Evolutionary conservation across 2,329 filamentous ascomycete species (phyloP).

Genomic region (Penicillium sp.): DNA sequence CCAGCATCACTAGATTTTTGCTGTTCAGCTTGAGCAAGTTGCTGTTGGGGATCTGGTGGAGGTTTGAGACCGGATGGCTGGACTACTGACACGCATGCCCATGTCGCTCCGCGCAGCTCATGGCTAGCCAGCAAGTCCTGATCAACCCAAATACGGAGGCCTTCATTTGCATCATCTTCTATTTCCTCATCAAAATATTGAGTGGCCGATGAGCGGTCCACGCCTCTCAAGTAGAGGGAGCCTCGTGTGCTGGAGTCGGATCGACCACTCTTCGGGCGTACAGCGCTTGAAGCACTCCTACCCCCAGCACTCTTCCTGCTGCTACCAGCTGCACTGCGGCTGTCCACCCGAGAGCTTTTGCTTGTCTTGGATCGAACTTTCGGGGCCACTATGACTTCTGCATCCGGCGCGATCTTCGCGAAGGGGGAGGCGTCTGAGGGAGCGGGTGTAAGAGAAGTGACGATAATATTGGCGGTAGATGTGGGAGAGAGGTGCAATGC

Average conservation of each 20-base stretch:
- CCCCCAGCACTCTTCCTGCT: constrained; percentile 70
- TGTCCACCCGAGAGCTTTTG: constrained; percentile 65
- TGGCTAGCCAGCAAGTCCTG: constrained; percentile 69
- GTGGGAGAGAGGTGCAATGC: constrained; percentile 93
- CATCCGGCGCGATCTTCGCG: constrained; percentile 88
- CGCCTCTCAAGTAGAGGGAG: constrained; percentile 70
- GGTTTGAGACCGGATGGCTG: constrained; percentile 74
- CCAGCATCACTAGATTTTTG: constrained; percentile 57
- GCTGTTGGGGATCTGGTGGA: constrained; percentile 65
- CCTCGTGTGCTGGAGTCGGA: constrained; percentile 60
- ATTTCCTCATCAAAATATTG: constrained; percentile 76
- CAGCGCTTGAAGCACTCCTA: constrained; percentile 71
- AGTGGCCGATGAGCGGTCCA: constrained; percentile 67
- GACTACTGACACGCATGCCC: constrained; percentile 80
- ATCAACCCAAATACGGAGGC: constrained; percentile 80
- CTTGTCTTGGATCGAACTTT: constrained; percentile 75
- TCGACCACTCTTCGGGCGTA: constrained; percentile 55
- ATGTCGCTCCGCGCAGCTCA: constrained; percentile 71
- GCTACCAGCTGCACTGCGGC: constrained; percentile 73
- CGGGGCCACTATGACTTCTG: constrained; percentile 94
- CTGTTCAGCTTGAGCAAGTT: constrained; percentile 63
- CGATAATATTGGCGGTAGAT: constrained; percentile 86
- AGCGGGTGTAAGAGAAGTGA: constrained; percentile 77
- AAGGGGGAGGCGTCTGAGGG: constrained; percentile 69
- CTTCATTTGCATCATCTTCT: constrained; percentile 53